These are phyloP conservation scores for Lasiodiplodia citricola DNA, from an alignment of 2,329 filamentous ascomycete genomes.

Conservation along the genomic window DNA sequence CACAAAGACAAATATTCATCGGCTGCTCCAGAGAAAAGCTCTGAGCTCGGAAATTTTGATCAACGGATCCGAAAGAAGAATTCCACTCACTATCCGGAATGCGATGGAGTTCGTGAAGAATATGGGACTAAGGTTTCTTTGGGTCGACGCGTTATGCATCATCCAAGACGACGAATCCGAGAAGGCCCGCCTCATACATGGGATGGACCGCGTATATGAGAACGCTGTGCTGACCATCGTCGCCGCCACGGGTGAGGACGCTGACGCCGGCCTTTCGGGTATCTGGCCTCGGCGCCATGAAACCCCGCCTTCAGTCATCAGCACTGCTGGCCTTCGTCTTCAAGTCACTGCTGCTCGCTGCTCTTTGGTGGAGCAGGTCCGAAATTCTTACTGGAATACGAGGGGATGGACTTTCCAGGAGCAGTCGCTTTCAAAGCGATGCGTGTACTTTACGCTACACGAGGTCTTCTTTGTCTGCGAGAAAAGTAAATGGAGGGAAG, in stretches of 20 bases:
- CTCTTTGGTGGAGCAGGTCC: neutral
- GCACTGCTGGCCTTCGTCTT: too few relatives aligned
- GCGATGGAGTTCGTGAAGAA: neutral
- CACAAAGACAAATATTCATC: too few relatives aligned
- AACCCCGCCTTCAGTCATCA: too few relatives aligned
- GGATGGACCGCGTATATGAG: constrained; percentile 3
- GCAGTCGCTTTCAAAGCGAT: constrained; percentile 3
- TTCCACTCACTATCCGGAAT: neutral
- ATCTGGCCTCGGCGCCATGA: neutral
- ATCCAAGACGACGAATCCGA: constrained; percentile 17
- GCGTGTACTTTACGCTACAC: constrained; percentile 1
- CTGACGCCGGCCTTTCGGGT: neutral
- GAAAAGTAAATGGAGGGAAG: neutral
- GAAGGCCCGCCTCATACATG: neutral
- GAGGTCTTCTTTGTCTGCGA: constrained; percentile 15
- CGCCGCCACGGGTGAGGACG: neutral
- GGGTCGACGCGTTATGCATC: constrained; percentile 26
- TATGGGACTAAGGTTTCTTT: constrained; percentile 1
- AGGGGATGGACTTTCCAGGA: constrained; percentile 26
- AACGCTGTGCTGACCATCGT: neutral
- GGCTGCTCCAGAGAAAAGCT: too few relatives aligned
- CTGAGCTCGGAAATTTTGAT: fast-evolving
- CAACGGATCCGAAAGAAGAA: neutral
- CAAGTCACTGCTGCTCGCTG: too few relatives aligned
- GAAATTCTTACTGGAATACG: constrained; percentile 1